Evolutionary conservation across 208 protist genomes (phyloP).

Genomic region (Herpetomonas tarakana): DNA sequence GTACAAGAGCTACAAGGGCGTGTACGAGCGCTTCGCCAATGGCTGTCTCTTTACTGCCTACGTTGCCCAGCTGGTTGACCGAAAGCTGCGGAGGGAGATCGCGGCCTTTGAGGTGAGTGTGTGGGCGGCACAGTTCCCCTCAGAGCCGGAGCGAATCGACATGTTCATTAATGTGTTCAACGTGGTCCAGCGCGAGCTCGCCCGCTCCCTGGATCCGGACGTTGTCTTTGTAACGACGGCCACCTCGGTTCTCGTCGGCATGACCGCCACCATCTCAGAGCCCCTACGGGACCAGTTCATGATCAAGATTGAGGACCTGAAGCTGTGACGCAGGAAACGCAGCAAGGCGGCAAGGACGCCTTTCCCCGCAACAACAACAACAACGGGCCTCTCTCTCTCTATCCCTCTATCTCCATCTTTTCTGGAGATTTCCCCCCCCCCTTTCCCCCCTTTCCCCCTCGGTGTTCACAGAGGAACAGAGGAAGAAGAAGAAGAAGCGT

Average conservation of each 20-base stretch:
- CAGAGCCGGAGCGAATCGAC: conserved; percentile 62
- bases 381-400: not conserved
- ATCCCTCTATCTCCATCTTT: too few relatives aligned
- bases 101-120: conserved; percentile 50
- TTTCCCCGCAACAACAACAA: conserved; percentile 1
- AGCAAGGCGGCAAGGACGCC: not conserved
- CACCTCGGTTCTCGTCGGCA: conserved; percentile 65
- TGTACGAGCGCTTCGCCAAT: conserved; percentile 76
- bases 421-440: too few relatives aligned
- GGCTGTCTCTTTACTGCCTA: conserved; percentile 66
- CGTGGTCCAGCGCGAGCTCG: conserved; percentile 54
- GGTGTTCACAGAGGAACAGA: too few relatives aligned
- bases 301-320: conserved; percentile 61
- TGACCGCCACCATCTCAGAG: conserved; percentile 53
- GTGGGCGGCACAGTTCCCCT: conserved; percentile 43
- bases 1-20: conserved; percentile 71
- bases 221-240: conserved; percentile 66
- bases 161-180: conserved; percentile 68
- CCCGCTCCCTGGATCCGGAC: conserved; percentile 64
- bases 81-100: conserved; percentile 42
- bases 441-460: too few relatives aligned
- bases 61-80: conserved; percentile 53
- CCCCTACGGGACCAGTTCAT: conserved; percentile 73
- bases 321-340: conserved; percentile 22
- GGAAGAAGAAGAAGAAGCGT: too few relatives aligned